Percentiles rank a stretch among this genome's conserved stretches.
Evolutionary conservation across 805 yeast species (phyloP).

Genomic region (Clavispora fructus): DNA sequence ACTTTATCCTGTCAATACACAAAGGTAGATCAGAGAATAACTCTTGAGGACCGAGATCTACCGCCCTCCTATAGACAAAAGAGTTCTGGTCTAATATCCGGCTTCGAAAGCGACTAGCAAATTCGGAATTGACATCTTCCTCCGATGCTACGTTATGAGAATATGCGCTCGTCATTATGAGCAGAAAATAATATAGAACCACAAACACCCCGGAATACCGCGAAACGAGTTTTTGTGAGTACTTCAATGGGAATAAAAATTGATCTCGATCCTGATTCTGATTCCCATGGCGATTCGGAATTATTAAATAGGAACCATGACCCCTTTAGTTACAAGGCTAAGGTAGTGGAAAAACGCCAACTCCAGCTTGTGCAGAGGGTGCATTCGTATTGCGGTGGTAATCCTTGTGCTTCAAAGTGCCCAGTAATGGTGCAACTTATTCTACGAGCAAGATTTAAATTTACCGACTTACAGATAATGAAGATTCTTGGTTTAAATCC

Average conservation of each 20-base stretch:
- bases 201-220: not conserved
- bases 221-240: not conserved
- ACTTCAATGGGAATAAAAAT: not conserved
- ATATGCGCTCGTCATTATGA: not conserved
- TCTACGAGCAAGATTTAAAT: conserved; percentile 2
- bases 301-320: not conserved
- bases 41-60: not conserved
- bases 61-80: not conserved
- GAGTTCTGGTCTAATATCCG: not conserved
- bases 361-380: conserved; percentile 3
- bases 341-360: conserved; percentile 7
- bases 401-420: conserved; percentile 7
- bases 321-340: conserved; percentile 8
- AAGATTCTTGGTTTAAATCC: conserved; percentile 4
- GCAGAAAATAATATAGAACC: not conserved
- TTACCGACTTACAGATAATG: conserved; percentile 11
- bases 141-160: conserved; percentile 4
- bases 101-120: not conserved
- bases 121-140: conserved; percentile 1
- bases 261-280: not conserved
- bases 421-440: conserved; percentile 11
- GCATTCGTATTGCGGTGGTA: conserved; percentile 1
- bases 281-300: not conserved
- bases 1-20: not conserved
- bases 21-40: not conserved